Base-by-base conservation (phyloP, 371 early-diverging fungal genomes). In the Thermomucor indicae-seudaticae region DNA sequence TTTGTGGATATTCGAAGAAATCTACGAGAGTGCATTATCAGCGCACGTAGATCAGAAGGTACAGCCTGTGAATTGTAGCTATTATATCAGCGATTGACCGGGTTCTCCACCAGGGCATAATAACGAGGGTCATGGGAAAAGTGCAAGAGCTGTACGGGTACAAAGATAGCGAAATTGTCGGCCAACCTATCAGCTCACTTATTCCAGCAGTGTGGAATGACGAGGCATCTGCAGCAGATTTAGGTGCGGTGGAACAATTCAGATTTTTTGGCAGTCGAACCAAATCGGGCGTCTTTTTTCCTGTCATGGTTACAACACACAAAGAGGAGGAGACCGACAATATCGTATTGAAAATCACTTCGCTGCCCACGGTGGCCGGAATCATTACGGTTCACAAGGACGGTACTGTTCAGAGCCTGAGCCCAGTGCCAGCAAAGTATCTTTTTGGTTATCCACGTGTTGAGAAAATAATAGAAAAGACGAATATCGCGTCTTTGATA, bases 1-100 rank as follows among this genome's bases (percentile, higher is more conserved):
- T 44, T 78, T 86, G 20, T 86, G 86, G 86, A 80, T 86, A n/a
- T 80, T 86, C 57, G 84, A 86, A 51, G 84, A 83, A 44, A 83
- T 84, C 28, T 72, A 67, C 16, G 80, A 82, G 57, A 67, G 70
- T 5, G 64, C 64, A 16, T 72, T 79, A 10, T 52, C 55, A 11
- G 53, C 55, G n/a, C 24, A 48, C 31, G 28, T 65, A 4, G 58
- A 65, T 43, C 23, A 41, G 27, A 48, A 58, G 47, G 64, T 58
- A 57, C 25, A 43, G n/a, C 20, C 23, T 11, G 16, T 35, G 44
- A 2, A 1, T 19, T 27, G 3, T 1, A 2, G 0, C 44, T 7
- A 25, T 3, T 12, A 25, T 44, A 27, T 25, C 16, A 38, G 12
- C n/a, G 12, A 4, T n/a, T 34, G 16, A 25, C 25, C n/a, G 11